A percentile compares a stretch with the other conserved stretches of the same genome.
Conservation (phyloP, 106 monocot species). For the Platanthera zijinensis region DNA sequence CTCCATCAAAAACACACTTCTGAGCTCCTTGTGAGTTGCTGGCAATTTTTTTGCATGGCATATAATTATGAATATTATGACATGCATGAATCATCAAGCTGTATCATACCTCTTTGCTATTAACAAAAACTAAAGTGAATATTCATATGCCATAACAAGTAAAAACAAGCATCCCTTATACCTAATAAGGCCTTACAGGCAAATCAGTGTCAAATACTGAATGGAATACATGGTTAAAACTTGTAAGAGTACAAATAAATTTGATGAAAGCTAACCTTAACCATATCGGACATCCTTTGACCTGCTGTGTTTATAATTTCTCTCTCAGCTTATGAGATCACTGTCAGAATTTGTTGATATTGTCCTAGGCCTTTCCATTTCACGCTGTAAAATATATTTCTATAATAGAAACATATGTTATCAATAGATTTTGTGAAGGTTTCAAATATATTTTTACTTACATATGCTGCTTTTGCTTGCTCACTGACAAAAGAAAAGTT, state of each 20-base stretch:
- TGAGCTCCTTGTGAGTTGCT: not conserved
- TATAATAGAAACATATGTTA: no score
- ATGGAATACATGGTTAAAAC: not conserved
- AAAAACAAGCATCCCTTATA: not conserved
- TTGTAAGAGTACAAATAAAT: not conserved
- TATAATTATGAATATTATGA: not conserved
- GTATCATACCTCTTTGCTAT: not conserved
- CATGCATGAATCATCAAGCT: not conserved
- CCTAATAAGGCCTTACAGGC: not conserved
- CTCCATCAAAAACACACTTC: not conserved
- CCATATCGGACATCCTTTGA: slow-evolving; percentile 68
- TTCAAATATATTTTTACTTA: no score
- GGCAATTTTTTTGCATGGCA: not conserved
- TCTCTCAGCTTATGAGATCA: no score
- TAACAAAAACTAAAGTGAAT: not conserved
- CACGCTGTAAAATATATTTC: no score
- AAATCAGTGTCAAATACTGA: not conserved
- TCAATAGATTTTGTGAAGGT: no score
- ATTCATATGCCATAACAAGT: not conserved
- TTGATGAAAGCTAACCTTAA: slow-evolving; percentile 54
- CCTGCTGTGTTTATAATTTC: no score
- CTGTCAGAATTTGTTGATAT: no score
- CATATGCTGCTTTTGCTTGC: no score
- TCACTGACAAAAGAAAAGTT: no score
- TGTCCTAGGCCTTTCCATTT: no score